Conservation (phyloP, 176 grass and related monocot species). For the Sorghum bicolor region DNA sequence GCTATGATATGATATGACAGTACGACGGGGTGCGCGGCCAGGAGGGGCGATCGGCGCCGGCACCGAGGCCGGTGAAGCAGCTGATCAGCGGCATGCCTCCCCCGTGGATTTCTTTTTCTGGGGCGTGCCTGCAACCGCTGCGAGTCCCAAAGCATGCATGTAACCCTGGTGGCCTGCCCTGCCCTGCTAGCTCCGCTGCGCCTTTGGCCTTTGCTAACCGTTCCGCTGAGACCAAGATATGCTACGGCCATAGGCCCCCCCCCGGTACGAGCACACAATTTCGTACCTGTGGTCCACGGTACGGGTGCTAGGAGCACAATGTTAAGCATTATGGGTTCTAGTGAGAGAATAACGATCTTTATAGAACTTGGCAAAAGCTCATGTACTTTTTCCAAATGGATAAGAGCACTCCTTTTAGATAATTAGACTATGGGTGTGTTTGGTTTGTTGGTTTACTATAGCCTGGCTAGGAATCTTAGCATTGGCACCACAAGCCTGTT, state of each 20-base stretch:
- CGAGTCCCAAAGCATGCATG: constrained; percentile 16
- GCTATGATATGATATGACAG: constrained; percentile 11
- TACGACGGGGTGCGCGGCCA: not conserved
- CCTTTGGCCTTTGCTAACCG: constrained; percentile 8
- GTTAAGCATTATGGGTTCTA: not conserved
- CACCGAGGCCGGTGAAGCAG: not conserved
- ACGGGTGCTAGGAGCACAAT: not conserved
- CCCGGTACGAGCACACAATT: not conserved
- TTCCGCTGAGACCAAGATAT: constrained; percentile 17
- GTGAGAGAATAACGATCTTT: not conserved
- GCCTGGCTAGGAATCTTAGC: too few relatives aligned
- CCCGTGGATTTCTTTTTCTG: constrained; percentile 35
- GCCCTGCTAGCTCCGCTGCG: not conserved
- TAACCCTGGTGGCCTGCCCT: too few relatives aligned
- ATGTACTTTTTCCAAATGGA: not conserved
- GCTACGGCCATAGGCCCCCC: not conserved
- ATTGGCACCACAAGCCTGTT: too few relatives aligned
- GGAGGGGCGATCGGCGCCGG: constrained; percentile 9
- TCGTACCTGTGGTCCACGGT: not conserved
- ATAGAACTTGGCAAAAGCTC: not conserved
- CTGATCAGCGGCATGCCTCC: constrained; percentile 13
- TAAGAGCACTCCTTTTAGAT: not conserved
- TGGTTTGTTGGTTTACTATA: too few relatives aligned
- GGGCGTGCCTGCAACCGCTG: constrained; percentile 20
- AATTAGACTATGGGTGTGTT: too few relatives aligned